Percentiles rank a stretch among this genome's conserved stretches.
Evolutionary conservation across 2,329 filamentous ascomycete genomes (phyloP).

Genomic region (Alternaria arborescens): DNA sequence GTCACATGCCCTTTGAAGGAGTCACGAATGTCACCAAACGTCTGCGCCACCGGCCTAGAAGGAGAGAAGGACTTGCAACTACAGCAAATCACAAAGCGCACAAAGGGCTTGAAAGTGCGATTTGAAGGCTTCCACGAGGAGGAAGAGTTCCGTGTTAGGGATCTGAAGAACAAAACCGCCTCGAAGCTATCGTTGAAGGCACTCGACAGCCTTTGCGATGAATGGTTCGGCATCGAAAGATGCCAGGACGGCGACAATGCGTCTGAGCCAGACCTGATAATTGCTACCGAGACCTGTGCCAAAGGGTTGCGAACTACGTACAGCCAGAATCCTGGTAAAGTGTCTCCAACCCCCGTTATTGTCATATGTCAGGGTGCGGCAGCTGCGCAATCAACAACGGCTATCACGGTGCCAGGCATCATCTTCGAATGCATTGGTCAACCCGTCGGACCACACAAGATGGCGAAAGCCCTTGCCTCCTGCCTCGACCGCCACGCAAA

Average conservation of each 20-base stretch:
- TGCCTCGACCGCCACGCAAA: constrained; percentile 45
- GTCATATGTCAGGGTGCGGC: constrained; percentile 48
- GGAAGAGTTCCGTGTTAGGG: constrained; percentile 43
- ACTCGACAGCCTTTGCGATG: constrained; percentile 42
- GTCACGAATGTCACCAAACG: constrained; percentile 41
- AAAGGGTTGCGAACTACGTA: constrained; percentile 39
- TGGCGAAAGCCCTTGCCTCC: constrained; percentile 46
- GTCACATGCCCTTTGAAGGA: constrained; percentile 47
- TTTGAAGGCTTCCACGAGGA: constrained; percentile 48
- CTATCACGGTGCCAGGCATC: constrained; percentile 46
- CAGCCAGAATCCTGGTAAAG: constrained; percentile 27
- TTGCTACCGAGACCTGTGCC: constrained; percentile 46
- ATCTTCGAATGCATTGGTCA: constrained; percentile 48
- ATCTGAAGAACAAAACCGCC: constrained; percentile 44
- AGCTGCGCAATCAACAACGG: constrained; percentile 46
- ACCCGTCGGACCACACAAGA: constrained; percentile 51
- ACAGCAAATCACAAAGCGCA: constrained; percentile 37
- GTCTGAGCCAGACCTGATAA: constrained; percentile 36
- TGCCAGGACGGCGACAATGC: constrained; percentile 25
- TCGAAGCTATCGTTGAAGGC: constrained; percentile 43
- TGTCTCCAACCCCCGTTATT: constrained; percentile 39
- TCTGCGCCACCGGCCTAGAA: constrained; percentile 32
- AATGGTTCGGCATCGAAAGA: constrained; percentile 48
- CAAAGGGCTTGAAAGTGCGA: constrained; percentile 39
- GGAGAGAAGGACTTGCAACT: constrained; percentile 35